phyloP scores from a whole-genome alignment of 2,329 filamentous ascomycete genomes.

The Ceratocystis smalleyi region DNA sequence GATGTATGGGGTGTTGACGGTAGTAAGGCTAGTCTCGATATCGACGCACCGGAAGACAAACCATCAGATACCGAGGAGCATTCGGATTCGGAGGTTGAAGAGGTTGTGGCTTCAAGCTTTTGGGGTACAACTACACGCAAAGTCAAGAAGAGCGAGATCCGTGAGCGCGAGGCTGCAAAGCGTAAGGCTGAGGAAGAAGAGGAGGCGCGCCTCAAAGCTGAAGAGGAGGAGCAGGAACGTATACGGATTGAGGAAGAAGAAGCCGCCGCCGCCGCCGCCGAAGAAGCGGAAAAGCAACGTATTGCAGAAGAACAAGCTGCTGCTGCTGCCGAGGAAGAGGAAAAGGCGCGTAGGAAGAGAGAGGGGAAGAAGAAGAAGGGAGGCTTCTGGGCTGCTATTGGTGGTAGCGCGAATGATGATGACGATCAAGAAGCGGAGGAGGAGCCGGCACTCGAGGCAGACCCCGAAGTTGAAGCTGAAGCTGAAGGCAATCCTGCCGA shows the following conservation, averaged over 20 bases:
- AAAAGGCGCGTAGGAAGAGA: constrained; percentile 20
- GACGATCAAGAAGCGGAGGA: constrained; percentile 18
- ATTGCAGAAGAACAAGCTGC: constrained; percentile 17
- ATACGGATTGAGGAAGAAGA: constrained; percentile 4
- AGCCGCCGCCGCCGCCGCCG: neutral
- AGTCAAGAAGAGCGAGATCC: constrained; percentile 23
- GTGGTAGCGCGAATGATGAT: constrained; percentile 16
- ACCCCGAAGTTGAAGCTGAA: constrained; percentile 19
- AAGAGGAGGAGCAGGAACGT: constrained; percentile 11
- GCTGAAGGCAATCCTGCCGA: constrained; percentile 12
- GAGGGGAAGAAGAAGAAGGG: constrained; percentile 22
- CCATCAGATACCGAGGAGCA: constrained; percentile 16
- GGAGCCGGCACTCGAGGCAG: neutral
- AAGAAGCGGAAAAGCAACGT: constrained; percentile 7
- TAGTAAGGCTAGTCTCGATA: constrained; percentile 19
- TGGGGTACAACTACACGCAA: constrained; percentile 22
- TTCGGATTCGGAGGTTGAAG: constrained; percentile 21
- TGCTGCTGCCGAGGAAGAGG: constrained; percentile 7
- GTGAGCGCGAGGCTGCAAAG: constrained; percentile 6
- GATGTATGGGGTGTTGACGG: constrained; percentile 18
- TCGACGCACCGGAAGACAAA: constrained; percentile 18
- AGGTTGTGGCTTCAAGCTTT: constrained; percentile 23
- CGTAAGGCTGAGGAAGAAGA: constrained; percentile 11
- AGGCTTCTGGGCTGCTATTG: constrained; percentile 10
- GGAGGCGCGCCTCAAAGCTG: constrained; percentile 5